phyloP scores from a whole-genome alignment of 2,329 filamentous ascomycete species.

The Ambrosiella cleistominuta region DNA sequence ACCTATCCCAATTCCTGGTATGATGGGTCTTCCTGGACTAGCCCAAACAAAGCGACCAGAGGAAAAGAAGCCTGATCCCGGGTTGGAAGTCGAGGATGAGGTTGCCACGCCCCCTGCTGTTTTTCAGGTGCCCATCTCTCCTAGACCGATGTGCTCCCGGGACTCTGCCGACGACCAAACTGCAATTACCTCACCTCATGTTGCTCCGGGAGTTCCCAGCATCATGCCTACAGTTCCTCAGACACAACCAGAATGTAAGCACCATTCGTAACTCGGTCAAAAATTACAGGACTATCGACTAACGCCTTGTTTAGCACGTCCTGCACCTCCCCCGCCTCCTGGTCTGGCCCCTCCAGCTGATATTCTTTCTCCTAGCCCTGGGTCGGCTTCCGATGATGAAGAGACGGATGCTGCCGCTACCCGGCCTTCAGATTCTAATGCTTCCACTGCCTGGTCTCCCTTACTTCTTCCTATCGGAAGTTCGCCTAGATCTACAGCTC shows the following conservation, averaged over 20 bases:
- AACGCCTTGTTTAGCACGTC: slow-evolving; percentile 35
- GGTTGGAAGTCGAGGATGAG: neutral
- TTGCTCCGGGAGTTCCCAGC: slow-evolving; percentile 22
- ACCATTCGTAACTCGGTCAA: neutral
- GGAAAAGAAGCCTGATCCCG: neutral
- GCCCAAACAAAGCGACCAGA: slow-evolving; percentile 19
- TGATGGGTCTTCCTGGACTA: slow-evolving; percentile 59
- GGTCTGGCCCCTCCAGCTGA: slow-evolving; percentile 33
- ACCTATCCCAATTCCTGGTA: slow-evolving; percentile 37
- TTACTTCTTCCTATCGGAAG: slow-evolving; percentile 21
- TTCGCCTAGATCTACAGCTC: slow-evolving; percentile 8
- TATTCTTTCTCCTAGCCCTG: slow-evolving; percentile 50
- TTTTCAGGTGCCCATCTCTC: slow-evolving; percentile 4
- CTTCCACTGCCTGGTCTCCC: slow-evolving; percentile 21
- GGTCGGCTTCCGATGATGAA: slow-evolving; percentile 82
- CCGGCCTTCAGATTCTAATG: slow-evolving; percentile 19
- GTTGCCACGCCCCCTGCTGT: slow-evolving; percentile 26
- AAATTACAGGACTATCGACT: neutral
- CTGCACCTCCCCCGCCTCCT: slow-evolving; percentile 36
- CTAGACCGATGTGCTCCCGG: neutral
- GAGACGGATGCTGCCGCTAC: slow-evolving; percentile 34
- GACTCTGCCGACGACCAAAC: slow-evolving; percentile 11
- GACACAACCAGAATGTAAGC: slow-evolving; percentile 41
- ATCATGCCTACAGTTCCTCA: slow-evolving; percentile 38
- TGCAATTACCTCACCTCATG: slow-evolving; percentile 14